Percentiles rank a stretch among this genome's conserved stretches.
phyloP scores from a whole-genome alignment of 2,329 filamentous ascomycete species.

The Paecilomyces formosus region DNA sequence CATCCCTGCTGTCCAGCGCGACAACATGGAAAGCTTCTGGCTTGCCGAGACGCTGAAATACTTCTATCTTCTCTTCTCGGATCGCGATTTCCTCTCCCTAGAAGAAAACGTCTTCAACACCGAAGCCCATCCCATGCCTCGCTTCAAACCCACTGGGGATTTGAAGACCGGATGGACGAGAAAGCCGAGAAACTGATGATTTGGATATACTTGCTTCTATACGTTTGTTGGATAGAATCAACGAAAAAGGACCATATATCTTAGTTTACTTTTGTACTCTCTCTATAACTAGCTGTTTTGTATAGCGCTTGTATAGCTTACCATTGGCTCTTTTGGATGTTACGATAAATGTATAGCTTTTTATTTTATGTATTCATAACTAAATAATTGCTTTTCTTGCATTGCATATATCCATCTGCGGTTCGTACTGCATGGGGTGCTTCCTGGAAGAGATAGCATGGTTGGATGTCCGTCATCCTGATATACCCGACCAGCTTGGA shows the following conservation, averaged over 20 bases:
- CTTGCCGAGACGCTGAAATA: constrained; percentile 97
- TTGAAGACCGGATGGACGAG: constrained; percentile 35
- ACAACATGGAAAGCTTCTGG: constrained; percentile 99
- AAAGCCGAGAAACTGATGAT: constrained; percentile 10
- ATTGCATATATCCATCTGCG: too few species aligned
- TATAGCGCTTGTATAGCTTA: background rate
- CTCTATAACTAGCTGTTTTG: background rate
- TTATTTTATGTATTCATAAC: too few species aligned
- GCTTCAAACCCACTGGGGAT: constrained; percentile 63
- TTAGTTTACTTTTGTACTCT: background rate
- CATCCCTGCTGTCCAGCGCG: constrained; percentile 61
- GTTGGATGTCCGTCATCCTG: too few species aligned
- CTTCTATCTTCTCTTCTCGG: constrained; percentile 89
- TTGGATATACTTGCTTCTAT: background rate
- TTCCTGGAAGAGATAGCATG: too few species aligned
- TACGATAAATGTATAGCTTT: too few species aligned
- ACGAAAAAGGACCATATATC: background rate
- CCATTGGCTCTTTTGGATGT: too few species aligned
- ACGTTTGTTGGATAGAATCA: background rate
- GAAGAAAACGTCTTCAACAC: constrained; percentile 91
- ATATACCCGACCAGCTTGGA: too few species aligned
- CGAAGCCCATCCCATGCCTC: constrained; percentile 83
- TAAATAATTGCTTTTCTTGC: too few species aligned
- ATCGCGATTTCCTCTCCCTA: constrained; percentile 71
- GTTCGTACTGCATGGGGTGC: too few species aligned